Percentiles rank a stretch among this genome's conserved stretches.
These are phyloP conservation scores for Lichenothelia convexa DNA, from an alignment of 495 filamentous ascomycete genomes.

Conservation along the genomic window DNA sequence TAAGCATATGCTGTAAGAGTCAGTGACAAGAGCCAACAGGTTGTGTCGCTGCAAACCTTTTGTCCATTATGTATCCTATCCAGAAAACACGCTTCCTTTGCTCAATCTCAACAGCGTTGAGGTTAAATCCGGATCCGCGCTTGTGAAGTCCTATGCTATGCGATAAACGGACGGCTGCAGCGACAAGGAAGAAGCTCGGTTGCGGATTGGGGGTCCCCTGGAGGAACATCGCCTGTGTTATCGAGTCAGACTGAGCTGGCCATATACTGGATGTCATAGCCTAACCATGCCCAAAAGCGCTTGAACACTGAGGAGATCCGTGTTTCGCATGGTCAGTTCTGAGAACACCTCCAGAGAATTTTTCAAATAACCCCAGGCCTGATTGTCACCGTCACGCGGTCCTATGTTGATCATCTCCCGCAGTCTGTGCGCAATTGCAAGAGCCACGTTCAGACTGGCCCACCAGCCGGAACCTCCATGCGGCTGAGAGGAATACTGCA, in stretches of 20 bases:
- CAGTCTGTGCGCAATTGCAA: slow-evolving; percentile 79
- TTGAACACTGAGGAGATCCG: slow-evolving; percentile 91
- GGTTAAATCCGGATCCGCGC: slow-evolving; percentile 70
- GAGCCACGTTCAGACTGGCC: slow-evolving; percentile 85
- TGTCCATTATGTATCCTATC: slow-evolving; percentile 93
- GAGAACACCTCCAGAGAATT: slow-evolving; percentile 87
- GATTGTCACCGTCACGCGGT: slow-evolving; percentile 74
- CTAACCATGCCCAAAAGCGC: slow-evolving; percentile 78
- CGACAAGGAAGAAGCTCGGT: slow-evolving; percentile 82
- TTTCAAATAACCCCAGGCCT: slow-evolving; percentile 89
- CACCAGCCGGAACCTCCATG: slow-evolving; percentile 96
- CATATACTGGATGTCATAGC: slow-evolving; percentile 1
- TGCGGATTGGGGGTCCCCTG: slow-evolving; percentile 96
- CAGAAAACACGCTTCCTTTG: slow-evolving; percentile 94
- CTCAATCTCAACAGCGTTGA: slow-evolving; percentile 80
- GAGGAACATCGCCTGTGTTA: slow-evolving; percentile 61
- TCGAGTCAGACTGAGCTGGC: slow-evolving; percentile 7
- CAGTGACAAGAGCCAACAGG: not conserved
- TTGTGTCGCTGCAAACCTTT: slow-evolving; percentile 39
- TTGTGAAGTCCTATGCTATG: slow-evolving; percentile 95
- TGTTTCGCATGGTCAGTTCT: slow-evolving; percentile 88
- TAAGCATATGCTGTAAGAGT: slow-evolving; percentile 48
- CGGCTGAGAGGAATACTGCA: slow-evolving; percentile 81
- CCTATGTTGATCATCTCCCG: slow-evolving; percentile 93
- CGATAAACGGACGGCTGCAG: slow-evolving; percentile 77